Evolutionary conservation across 2,329 filamentous ascomycete genomes (phyloP), one percentile per base, ranked within the genome.

Genomic region (Hymenoscyphus albidus): DNA sequence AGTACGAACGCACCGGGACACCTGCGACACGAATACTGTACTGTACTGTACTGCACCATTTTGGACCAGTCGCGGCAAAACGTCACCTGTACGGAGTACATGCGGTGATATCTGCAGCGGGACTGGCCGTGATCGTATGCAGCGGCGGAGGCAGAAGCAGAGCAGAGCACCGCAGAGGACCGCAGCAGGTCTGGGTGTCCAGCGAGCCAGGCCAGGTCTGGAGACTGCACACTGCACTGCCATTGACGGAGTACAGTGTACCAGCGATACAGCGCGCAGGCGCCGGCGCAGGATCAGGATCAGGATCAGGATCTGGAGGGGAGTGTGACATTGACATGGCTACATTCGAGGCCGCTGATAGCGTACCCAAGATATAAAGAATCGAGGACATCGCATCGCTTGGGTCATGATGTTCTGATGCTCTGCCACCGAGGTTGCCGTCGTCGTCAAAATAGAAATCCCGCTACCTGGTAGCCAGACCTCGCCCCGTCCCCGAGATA

Each of bases 61-160:
- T 51, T 31, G 35, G 16, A 56, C 39, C 32, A 1, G 3, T 57
- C 42, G 56, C 56, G 60, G 60, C 60, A 54, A 62, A 62, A 51
- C 56, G 60, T 62, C 44, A 62, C 48, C 60, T 16, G 27, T n/a
- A 22, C 22, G 22, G 22, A 22, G 22, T 22, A 57, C 16, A 32
- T 32, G 32, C 55, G 18, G 48, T 54, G 48, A 51, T 48, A 59
- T 61, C 31, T 56, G 51, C 60, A 62, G 60, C 48, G 60, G 60
- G 44, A 38, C 27, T 38, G 51, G 32, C 60, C 60, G 59, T 61
- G 32, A 38, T 32, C n/a, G 18, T 38, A n/a, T 62, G 38, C 31
- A 27, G 27, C 27, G 27, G 27, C 27, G 27, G 27, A 27, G 27
- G 27, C 3, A 27, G 27, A 27, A 3, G 27, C 27, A 27, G 3